Conservation (phyloP, 805 yeast genomes). For the Metschnikowia similis region DNA sequence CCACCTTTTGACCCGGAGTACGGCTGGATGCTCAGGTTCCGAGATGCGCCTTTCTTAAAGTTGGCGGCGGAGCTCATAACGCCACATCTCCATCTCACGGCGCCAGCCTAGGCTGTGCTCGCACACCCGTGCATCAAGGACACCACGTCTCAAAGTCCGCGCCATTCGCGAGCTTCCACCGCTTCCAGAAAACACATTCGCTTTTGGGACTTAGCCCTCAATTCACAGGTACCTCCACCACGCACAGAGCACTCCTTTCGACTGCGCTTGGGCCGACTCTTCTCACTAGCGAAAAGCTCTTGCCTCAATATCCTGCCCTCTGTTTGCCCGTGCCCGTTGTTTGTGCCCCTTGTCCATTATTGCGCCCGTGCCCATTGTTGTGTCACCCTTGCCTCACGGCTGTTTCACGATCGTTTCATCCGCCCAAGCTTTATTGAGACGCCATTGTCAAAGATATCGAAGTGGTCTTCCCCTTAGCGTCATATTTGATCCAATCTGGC, state of each 20-base stretch:
- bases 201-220: background rate
- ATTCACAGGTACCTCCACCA: background rate
- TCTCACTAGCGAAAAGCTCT: background rate
- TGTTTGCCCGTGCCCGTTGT: background rate
- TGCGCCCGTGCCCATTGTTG: background rate
- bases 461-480: no score
- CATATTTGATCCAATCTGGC: no score
- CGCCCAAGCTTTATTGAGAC: no score
- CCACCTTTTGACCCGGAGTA: no score
- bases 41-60: no score
- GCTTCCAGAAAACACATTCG: slow-evolving; percentile 2
- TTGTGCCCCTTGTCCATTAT: background rate
- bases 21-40: no score
- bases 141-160: background rate
- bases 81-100: no score
- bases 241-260: background rate
- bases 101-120: background rate
- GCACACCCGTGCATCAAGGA: background rate
- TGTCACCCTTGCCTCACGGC: background rate
- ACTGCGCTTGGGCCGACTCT: background rate
- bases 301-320: background rate
- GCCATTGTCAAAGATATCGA: no score
- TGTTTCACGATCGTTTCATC: background rate
- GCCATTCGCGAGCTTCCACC: background rate
- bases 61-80: no score